phyloP scores from a whole-genome alignment of 2,329 filamentous ascomycete genomes.

The Penicillium hesseltinei region DNA sequence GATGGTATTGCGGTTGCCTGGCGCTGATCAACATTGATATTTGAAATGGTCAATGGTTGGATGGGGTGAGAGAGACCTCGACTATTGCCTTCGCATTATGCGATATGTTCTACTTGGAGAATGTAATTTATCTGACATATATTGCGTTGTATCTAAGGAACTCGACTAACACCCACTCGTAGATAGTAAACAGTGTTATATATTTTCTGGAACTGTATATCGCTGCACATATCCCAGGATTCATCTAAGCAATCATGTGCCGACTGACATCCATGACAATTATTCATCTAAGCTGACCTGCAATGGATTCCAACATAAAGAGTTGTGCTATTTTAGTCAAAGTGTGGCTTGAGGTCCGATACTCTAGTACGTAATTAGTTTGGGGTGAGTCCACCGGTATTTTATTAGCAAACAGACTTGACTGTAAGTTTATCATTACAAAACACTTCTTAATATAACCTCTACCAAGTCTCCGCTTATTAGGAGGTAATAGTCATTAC shows the following conservation, averaged over 20 bases:
- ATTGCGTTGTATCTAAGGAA: background rate
- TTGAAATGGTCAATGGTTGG: background rate
- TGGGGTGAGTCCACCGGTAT: background rate
- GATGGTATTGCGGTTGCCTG: background rate
- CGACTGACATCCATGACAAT: background rate
- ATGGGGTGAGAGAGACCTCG: background rate
- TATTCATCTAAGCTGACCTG: background rate
- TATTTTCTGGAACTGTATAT: too few species aligned
- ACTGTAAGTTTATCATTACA: background rate
- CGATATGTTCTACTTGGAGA: too few species aligned
- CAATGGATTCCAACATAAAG: background rate
- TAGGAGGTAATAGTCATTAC: background rate
- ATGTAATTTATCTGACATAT: background rate
- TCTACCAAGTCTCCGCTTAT: too few species aligned
- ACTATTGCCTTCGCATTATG: background rate
- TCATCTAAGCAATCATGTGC: background rate
- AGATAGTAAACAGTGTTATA: too few species aligned
- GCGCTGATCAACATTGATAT: background rate
- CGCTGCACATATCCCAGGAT: background rate
- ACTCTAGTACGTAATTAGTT: background rate
- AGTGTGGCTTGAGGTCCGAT: background rate
- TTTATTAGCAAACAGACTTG: background rate
- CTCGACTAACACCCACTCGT: background rate
- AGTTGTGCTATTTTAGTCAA: background rate
- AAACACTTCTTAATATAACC: background rate